A percentile compares a stretch with the other conserved stretches of the same genome.
phyloP scores from a whole-genome alignment of 805 yeast genomes.

The Candida nanaspora region DNA sequence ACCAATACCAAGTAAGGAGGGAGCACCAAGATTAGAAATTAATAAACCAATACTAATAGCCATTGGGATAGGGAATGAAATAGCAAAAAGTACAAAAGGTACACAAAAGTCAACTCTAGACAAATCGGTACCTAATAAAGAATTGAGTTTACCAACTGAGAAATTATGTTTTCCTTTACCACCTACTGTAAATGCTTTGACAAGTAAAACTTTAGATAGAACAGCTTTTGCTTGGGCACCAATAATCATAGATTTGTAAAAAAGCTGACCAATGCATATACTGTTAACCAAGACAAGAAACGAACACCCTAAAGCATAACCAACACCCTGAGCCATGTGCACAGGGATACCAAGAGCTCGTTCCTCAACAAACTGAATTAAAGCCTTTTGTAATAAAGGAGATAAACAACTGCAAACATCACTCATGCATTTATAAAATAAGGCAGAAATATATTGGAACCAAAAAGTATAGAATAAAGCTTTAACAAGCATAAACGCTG shows the following conservation, averaged over 20 bases:
- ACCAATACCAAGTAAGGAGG: conserved; percentile 67
- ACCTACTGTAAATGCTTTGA: conserved; percentile 52
- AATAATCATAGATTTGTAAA: conserved; percentile 44
- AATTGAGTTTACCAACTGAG: conserved; percentile 67
- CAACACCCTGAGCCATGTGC: conserved; percentile 51
- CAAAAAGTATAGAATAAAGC: conserved; percentile 45
- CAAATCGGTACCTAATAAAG: conserved; percentile 65
- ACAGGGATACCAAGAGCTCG: conserved; percentile 34
- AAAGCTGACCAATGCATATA: conserved; percentile 45
- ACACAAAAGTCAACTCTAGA: conserved; percentile 63
- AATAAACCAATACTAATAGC: conserved; percentile 57
- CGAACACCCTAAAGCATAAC: conserved; percentile 60
- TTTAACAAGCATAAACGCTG: conserved; percentile 16
- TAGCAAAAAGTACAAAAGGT: conserved; percentile 51
- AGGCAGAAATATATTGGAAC: conserved; percentile 34
- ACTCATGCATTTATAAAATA: conserved; percentile 33
- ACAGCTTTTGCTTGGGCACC: conserved; percentile 64
- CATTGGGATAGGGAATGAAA: conserved; percentile 54
- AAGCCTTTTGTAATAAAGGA: conserved; percentile 52
- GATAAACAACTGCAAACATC: conserved; percentile 44
- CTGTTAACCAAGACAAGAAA: conserved; percentile 40
- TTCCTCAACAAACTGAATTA: conserved; percentile 50
- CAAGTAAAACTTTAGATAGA: conserved; percentile 54
- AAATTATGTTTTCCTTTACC: conserved; percentile 52
- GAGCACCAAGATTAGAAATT: conserved; percentile 59